Base-by-base conservation (phyloP, 1,284 basidiomycete genomes). In the Ganoderma lingzhi region DNA sequence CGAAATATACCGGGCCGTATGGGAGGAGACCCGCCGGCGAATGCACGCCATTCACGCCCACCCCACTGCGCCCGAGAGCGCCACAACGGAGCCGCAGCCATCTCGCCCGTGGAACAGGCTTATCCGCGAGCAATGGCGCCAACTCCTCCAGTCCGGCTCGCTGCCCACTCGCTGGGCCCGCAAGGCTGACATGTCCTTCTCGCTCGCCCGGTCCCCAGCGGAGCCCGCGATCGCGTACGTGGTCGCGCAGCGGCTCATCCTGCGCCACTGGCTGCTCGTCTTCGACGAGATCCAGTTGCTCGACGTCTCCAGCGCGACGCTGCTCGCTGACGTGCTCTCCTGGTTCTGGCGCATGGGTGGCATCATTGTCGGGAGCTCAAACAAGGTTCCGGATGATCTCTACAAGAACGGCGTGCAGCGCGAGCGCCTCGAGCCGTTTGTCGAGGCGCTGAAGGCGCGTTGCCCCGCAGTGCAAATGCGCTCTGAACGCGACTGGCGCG, bases 341-440 rank as follows among this genome's bases (percentile, higher is more conserved):
- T 92, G 90, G 87, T 94, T 89, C 76, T 93, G 91, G 91, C 84
- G 91, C 2, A 84, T 93, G 74, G 92, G 92, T 19, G 92, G 92
- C 1, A 88, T 93, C 19, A 83, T 93, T 42, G 84, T 85, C 65
- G 79, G 83, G 45, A 82, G 83, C 70, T 84, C 83, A 70, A 92
- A 92, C 77, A 86, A 89, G 62, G 84, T 91, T 8, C 90, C 90
- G 0, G 88, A 90, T 68, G 90, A 93, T 74, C 81, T 93, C 14
- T 93, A 93, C 80, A 85, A 87, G 76, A 88, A 90, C 76, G 91
- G 91, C 14, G 89, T 93, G 0, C 90, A 91, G 76, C 79, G 86
- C 19, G 87, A 91, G 63, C 83, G 90, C 30, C 84, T 92, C 71
- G 86, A 87, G 45, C 85, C 87, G 6, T 93, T 93, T 76, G 83